Percentiles rank a stretch among this genome's conserved stretches.
phyloP scores from a whole-genome alignment of 2,329 filamentous ascomycete genomes.

The Penicillium sumatraense region DNA sequence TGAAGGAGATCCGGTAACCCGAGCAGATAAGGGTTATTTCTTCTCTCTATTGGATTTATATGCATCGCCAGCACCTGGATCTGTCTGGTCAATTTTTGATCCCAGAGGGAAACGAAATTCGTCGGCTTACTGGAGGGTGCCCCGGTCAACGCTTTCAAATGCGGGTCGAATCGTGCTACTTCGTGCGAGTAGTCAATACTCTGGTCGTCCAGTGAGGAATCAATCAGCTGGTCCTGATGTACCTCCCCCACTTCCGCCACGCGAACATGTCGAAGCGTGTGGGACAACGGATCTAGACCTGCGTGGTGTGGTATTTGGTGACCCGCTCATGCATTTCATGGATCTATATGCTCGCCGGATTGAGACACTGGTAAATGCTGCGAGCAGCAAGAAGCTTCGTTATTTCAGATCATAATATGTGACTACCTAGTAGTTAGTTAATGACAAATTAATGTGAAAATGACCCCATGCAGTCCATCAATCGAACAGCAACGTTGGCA shows the following conservation, averaged over 20 bases:
- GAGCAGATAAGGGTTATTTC: slow-evolving; percentile 78
- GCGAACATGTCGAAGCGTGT: slow-evolving; percentile 70
- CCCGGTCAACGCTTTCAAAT: slow-evolving; percentile 12
- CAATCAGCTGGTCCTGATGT: slow-evolving; percentile 72
- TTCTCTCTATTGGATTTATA: slow-evolving; percentile 74
- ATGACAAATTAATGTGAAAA: neutral
- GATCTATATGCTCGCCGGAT: slow-evolving; percentile 73
- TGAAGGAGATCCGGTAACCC: slow-evolving; percentile 79
- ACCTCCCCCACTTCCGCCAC: slow-evolving; percentile 56
- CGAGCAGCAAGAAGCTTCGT: neutral
- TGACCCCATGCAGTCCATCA: no score
- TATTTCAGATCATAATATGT: no score
- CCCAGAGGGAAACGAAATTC: slow-evolving; percentile 31
- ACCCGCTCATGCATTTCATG: slow-evolving; percentile 82
- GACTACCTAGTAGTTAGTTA: no score
- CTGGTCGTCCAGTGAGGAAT: slow-evolving; percentile 66
- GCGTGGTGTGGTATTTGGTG: slow-evolving; percentile 75
- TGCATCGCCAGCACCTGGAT: slow-evolving; percentile 60
- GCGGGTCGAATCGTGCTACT: slow-evolving; percentile 23
- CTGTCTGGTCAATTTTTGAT: slow-evolving; percentile 12
- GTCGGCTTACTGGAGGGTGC: slow-evolving; percentile 13
- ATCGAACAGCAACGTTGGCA: no score
- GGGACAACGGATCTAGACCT: slow-evolving; percentile 71
- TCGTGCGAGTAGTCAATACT: slow-evolving; percentile 55
- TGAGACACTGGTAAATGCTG: slow-evolving; percentile 68